Conservation (phyloP, 331 rosid species). For the Rosa hybrid region DNA sequence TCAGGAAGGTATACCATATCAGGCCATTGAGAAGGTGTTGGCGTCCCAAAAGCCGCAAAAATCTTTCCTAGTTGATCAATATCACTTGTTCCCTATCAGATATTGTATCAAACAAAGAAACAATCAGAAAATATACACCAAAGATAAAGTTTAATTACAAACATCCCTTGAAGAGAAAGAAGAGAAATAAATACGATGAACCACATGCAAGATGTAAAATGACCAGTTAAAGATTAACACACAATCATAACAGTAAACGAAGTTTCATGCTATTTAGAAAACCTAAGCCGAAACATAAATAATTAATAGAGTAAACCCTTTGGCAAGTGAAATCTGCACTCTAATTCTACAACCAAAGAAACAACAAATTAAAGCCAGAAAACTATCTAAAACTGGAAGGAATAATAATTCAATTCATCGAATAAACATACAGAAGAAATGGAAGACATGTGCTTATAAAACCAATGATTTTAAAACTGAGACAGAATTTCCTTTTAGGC, state of each 20-base stretch:
- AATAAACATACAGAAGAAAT: neutral
- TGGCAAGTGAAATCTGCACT: neutral
- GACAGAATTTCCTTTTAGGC: neutral
- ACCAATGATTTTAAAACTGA: neutral
- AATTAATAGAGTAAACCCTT: neutral
- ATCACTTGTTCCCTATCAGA: slow-evolving; percentile 84
- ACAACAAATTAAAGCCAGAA: neutral
- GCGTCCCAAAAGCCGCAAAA: slow-evolving; percentile 95
- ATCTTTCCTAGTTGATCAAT: slow-evolving; percentile 96
- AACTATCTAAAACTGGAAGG: neutral
- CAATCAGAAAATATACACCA: slow-evolving; percentile 4
- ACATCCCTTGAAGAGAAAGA: slow-evolving; percentile 13
- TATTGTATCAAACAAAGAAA: slow-evolving; percentile 13
- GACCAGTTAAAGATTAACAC: neutral
- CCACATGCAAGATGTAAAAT: slow-evolving; percentile 17
- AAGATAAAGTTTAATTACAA: neutral
- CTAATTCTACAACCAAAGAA: neutral
- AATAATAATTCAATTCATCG: neutral
- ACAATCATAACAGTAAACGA: neutral
- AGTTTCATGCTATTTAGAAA: slow-evolving; percentile 4
- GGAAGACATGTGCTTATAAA: neutral
- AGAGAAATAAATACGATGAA: slow-evolving; percentile 11
- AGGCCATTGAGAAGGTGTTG: slow-evolving; percentile 92
- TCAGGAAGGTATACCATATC: slow-evolving; percentile 87
- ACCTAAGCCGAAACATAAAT: neutral